Conservation (phyloP, 1,284 basidiomycete species). For the Cerrena zonata region DNA sequence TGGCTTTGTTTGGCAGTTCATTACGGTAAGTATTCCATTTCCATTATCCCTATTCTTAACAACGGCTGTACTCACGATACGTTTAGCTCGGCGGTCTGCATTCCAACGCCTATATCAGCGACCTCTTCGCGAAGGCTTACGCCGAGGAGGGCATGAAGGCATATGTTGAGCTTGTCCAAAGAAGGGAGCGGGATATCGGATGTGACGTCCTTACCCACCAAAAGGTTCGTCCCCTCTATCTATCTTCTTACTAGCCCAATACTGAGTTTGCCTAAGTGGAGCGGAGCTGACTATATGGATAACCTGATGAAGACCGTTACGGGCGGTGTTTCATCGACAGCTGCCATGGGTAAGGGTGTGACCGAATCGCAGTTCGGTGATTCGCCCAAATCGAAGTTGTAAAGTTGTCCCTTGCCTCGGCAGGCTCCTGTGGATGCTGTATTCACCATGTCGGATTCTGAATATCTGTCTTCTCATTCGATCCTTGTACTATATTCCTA, state of each 20-base stretch:
- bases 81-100: conserved; percentile 87
- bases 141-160: conserved; percentile 90
- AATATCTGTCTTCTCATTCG: no score
- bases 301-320: conserved; percentile 90
- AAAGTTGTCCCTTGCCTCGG: no score
- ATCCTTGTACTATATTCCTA: no score
- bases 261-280: conserved; percentile 59
- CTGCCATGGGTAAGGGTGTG: conserved; percentile 92
- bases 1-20: conserved; percentile 97
- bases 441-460: no score
- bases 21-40: conserved; percentile 62
- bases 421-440: no score
- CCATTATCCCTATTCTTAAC: background rate
- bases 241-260: background rate
- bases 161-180: conserved; percentile 81
- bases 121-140: conserved; percentile 84
- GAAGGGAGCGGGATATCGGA: conserved; percentile 82
- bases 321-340: conserved; percentile 89
- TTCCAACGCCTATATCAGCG: conserved; percentile 95
- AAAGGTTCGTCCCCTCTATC: conserved; percentile 41
- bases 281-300: conserved; percentile 90
- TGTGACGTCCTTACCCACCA: conserved; percentile 91
- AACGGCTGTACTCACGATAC: conserved; percentile 6
- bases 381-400: conserved; percentile 44
- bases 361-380: conserved; percentile 82